phyloP scores from a whole-genome alignment of 148 eudicot genomes.

The Vaccinium macrocarpon region DNA sequence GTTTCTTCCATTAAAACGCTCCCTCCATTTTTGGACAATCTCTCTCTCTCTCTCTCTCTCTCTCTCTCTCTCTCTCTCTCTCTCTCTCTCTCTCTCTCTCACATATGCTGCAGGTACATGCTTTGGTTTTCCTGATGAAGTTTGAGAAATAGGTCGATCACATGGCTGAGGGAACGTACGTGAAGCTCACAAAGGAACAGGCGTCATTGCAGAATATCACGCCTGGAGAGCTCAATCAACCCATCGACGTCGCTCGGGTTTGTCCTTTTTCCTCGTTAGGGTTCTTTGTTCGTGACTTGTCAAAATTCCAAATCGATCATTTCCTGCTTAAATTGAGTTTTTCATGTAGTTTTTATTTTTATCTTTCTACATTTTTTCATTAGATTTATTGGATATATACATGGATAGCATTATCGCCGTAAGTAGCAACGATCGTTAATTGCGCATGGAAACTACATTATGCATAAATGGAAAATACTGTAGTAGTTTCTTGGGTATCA shows the following conservation, averaged over 20 bases:
- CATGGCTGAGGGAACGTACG: conserved; percentile 41
- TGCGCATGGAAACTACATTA: not conserved
- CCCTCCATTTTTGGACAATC: conserved; percentile 15
- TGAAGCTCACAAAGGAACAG: conserved; percentile 49
- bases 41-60: conserved; percentile 9
- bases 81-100: conserved; percentile 9
- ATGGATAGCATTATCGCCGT: not conserved
- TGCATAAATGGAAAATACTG: not conserved
- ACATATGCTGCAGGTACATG: not conserved
- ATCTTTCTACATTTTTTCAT: not conserved
- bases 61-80: conserved; percentile 10
- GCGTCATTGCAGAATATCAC: conserved; percentile 44
- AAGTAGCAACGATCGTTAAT: not conserved
- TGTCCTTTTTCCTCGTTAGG: not conserved
- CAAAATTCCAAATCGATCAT: not conserved
- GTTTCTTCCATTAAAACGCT: not conserved
- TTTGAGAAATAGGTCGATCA: conserved; percentile 3
- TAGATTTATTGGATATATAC: not conserved
- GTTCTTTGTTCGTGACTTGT: not conserved
- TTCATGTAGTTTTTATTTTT: not conserved
- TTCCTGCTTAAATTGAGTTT: not conserved
- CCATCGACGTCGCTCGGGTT: conserved; percentile 61
- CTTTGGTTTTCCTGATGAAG: not conserved
- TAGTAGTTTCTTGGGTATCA: not conserved
- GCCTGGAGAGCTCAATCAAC: conserved; percentile 75